A percentile compares a stretch with the other conserved stretches of the same genome.
These are phyloP conservation scores for Sphaceloma murrayae DNA, from an alignment of 2,329 filamentous ascomycete species.

Conservation along the genomic window DNA sequence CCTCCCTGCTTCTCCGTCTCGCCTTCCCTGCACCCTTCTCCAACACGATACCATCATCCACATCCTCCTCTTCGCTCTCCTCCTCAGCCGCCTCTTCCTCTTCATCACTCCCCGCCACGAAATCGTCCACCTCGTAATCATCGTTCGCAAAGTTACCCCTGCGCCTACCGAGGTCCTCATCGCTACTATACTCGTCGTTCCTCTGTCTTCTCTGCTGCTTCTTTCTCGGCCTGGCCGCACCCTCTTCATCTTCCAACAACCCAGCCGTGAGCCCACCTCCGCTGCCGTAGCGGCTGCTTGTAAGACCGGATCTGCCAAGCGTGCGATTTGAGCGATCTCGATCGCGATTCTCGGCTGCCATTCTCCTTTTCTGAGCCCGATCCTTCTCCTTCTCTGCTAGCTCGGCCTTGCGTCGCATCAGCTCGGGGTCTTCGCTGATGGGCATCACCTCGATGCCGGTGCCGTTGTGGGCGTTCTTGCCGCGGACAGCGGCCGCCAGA, in stretches of 20 bases:
- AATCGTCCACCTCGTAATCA: slow-evolving; percentile 71
- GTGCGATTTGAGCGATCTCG: slow-evolving; percentile 46
- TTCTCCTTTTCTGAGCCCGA: slow-evolving; percentile 55
- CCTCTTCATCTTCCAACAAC: slow-evolving; percentile 57
- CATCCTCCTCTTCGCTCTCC: slow-evolving; percentile 43
- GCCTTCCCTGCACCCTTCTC: slow-evolving; percentile 18
- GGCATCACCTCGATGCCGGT: slow-evolving; percentile 56
- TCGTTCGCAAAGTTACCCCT: slow-evolving; percentile 54
- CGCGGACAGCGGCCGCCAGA: slow-evolving; percentile 54
- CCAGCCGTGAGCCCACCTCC: slow-evolving; percentile 55
- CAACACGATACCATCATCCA: slow-evolving; percentile 36
- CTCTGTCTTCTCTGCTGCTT: slow-evolving; percentile 31
- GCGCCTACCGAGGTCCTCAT: slow-evolving; percentile 65
- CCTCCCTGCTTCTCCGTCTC: slow-evolving; percentile 23
- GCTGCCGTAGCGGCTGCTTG: slow-evolving; percentile 35
- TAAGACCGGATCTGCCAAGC: slow-evolving; percentile 41
- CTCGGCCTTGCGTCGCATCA: slow-evolving; percentile 64
- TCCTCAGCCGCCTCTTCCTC: slow-evolving; percentile 50
- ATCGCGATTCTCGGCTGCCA: slow-evolving; percentile 57
- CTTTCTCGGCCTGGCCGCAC: slow-evolving; percentile 27
- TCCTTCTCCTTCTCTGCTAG: slow-evolving; percentile 63
- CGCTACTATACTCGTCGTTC: slow-evolving; percentile 52
- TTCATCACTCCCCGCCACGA: slow-evolving; percentile 66
- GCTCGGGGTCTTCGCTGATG: slow-evolving; percentile 63
- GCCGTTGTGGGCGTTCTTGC: slow-evolving; percentile 43